Percentiles rank a stretch among this genome's conserved stretches.
phyloP scores from a whole-genome alignment of 192 early-diverging fungal genomes.

The Rhizophagus sp. region DNA sequence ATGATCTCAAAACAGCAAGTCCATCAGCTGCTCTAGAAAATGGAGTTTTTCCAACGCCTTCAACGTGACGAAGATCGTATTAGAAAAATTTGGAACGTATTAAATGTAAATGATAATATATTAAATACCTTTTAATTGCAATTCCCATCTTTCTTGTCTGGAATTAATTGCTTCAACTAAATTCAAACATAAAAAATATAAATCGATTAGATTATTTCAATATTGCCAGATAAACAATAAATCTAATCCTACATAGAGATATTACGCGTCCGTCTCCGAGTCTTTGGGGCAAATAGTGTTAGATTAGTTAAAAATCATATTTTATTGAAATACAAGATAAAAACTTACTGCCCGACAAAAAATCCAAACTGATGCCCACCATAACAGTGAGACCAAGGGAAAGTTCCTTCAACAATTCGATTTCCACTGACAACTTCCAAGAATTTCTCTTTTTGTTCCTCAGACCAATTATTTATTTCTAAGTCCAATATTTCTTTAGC shows the following conservation, averaged over 20 bases:
- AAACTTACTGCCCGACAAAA: constrained; percentile 61
- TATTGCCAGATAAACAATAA: neutral
- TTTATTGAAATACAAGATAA: neutral
- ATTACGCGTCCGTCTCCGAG: constrained; percentile 89
- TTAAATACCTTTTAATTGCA: constrained; percentile 77
- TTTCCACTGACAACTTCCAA: neutral
- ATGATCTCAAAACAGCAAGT: constrained; percentile 83
- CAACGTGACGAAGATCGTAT: neutral
- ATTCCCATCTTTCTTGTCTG: constrained; percentile 58
- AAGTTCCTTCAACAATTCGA: neutral
- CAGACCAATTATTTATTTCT: neutral
- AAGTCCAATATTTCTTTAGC: neutral
- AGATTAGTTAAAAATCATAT: neutral
- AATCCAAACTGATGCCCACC: constrained; percentile 74
- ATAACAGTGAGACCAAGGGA: constrained; percentile 69
- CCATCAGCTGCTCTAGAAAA: constrained; percentile 89
- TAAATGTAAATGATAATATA: neutral
- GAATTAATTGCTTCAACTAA: constrained; percentile 45
- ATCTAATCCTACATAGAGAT: constrained; percentile 62
- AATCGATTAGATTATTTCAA: neutral
- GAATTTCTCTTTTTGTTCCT: neutral
- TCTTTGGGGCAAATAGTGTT: neutral
- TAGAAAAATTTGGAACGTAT: neutral
- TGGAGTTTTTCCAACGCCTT: constrained; percentile 71
- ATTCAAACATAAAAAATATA: constrained; percentile 5